phyloP scores from a whole-genome alignment of 2,329 filamentous ascomycete genomes.

The Claviceps paspali region DNA sequence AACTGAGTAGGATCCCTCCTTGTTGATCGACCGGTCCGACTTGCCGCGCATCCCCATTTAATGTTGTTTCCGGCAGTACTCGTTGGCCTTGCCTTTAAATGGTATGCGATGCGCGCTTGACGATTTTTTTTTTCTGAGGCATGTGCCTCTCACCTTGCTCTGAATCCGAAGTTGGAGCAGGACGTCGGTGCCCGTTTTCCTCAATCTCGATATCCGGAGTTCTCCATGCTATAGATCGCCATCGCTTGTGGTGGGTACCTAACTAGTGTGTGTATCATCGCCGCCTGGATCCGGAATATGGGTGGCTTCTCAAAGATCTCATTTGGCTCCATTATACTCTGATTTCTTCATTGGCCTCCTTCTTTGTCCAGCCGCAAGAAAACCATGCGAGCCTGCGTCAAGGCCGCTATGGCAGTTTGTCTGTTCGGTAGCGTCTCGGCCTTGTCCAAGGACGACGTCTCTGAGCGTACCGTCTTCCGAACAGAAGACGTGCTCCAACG shows the following conservation, averaged over 20 bases:
- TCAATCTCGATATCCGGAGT: neutral
- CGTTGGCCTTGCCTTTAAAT: too few species aligned
- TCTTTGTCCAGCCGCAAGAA: too few species aligned
- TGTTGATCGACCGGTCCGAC: too few species aligned
- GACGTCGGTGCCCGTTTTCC: neutral
- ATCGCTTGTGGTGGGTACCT: neutral
- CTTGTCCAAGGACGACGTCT: neutral
- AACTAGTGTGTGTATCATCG: neutral
- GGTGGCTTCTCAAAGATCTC: neutral
- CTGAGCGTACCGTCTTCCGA: conserved; percentile 1
- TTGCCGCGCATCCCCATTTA: too few species aligned
- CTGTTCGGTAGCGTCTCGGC: conserved; percentile 1
- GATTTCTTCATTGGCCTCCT: too few species aligned
- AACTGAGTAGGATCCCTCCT: too few species aligned
- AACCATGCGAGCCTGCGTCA: conserved; percentile 2
- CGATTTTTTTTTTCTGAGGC: neutral
- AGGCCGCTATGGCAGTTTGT: conserved; percentile 1
- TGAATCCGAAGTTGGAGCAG: neutral
- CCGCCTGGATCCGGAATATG: neutral
- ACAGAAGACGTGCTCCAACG: conserved; percentile 4
- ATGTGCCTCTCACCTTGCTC: neutral
- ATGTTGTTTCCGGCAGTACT: too few species aligned
- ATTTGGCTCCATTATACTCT: too few species aligned
- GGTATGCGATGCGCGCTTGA: too few species aligned
- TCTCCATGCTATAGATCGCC: neutral